Percentiles rank a stretch among this genome's conserved stretches.
Evolutionary conservation across 2,329 filamentous ascomycete genomes (phyloP).

Genomic region (Xylaria sp.): DNA sequence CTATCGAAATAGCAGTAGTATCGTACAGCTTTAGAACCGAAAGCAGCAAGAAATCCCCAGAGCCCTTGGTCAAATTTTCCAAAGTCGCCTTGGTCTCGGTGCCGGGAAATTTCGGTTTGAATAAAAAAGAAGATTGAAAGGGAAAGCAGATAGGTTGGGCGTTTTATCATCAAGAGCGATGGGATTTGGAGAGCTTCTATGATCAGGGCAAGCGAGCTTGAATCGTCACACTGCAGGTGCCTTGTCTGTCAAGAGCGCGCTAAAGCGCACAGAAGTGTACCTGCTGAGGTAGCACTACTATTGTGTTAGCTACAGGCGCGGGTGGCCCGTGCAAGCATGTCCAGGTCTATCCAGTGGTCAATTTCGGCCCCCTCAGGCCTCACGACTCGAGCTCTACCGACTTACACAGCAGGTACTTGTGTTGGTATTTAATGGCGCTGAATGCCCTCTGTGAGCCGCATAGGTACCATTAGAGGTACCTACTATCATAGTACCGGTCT

Average conservation of each 20-base stretch:
- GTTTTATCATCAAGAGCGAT: conserved; percentile 31
- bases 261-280: background rate
- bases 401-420: background rate
- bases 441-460: background rate
- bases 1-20: conserved; percentile 16
- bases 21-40: conserved; percentile 17
- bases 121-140: background rate
- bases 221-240: conserved; percentile 40
- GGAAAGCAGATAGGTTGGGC: conserved; percentile 18
- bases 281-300: background rate
- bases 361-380: background rate
- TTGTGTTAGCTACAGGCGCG: background rate
- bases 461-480: background rate
- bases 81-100: conserved; percentile 9
- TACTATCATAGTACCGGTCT: background rate
- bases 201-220: conserved; percentile 21
- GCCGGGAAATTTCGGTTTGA: background rate
- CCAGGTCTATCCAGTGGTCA: background rate
- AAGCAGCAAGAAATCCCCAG: conserved; percentile 1
- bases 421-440: background rate
- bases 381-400: background rate
- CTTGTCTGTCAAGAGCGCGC: conserved; percentile 19
- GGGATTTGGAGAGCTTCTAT: conserved; percentile 28
- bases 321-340: background rate
- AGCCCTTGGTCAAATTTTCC: conserved; percentile 1